Evolutionary conservation across 306 rosid species (phyloP), one percentile per base, ranked within the genome.

Genomic region (Luffa aegyptiaca): DNA sequence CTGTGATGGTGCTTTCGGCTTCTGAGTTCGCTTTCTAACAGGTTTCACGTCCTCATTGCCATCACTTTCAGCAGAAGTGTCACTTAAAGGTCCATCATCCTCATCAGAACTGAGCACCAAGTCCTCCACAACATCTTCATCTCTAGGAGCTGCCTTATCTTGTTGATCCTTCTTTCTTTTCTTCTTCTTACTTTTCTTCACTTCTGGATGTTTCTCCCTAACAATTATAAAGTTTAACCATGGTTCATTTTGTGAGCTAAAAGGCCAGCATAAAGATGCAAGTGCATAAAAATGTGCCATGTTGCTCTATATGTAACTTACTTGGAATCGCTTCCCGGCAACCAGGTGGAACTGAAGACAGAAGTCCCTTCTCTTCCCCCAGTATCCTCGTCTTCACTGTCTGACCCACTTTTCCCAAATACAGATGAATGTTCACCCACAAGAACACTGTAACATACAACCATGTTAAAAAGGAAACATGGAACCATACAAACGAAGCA

Each of bases 81-180:
- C 80, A 16, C 84, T 80, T 13, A 64, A 31, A 76, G 86, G 86
- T 18, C 39, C 75, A 1, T 48, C 84, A 6, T 92, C 98, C 59
- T 93, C 97, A 16, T 95, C 98, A 26, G 97, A 91, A 85, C 96
- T 95, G 66, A 95, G 91, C 13, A 95, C 93, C 81, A 92, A 86
- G 77, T 92, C 97, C 87, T 92, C 92, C 68, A 91, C 98, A 69
- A 95, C 77, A 73, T 95, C 98, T 68, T 92, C 97, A 41, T 95
- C 96, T 21, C 81, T 35, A 33, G 91, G 89, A 44, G 89, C 90
- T n/a, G 59, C 84, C 61, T 79, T 88, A 72, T 85, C 88, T 51
- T 79, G 84, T 37, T 59, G 56, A 57, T 85, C 81, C 46, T 57
- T 87, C 75, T 79, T 83, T 79, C 84, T 86, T 84, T 90, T 93